Percentiles rank a stretch among this genome's conserved stretches.
Evolutionary conservation across 78 protist species (phyloP).

Genomic region (Paratrimastix pyriformis): DNA sequence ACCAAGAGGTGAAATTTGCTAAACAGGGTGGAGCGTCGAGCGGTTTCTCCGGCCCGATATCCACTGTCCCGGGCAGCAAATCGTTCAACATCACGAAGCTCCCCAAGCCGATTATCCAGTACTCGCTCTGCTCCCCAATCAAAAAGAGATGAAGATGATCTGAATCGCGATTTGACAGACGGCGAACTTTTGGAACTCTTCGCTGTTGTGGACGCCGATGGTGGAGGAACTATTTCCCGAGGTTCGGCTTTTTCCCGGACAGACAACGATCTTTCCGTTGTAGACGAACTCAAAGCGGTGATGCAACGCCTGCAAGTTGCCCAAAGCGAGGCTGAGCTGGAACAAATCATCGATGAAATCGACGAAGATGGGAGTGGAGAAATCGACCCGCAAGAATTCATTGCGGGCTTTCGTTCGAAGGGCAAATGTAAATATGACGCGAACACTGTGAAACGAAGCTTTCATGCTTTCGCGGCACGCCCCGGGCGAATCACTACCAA

Average conservation of each 20-base stretch:
- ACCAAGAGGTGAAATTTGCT: too few relatives aligned
- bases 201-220: slow-evolving; percentile 10
- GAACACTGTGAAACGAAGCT: too few relatives aligned
- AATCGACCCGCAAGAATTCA: slow-evolving; percentile 11
- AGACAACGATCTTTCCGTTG: not conserved
- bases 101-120: too few relatives aligned
- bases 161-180: not conserved
- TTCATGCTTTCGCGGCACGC: too few relatives aligned
- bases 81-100: too few relatives aligned
- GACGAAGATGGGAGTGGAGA: slow-evolving; percentile 20
- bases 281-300: slow-evolving; percentile 9
- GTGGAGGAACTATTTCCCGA: slow-evolving; percentile 4
- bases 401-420: not conserved
- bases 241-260: not conserved
- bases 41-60: too few relatives aligned
- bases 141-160: not conserved
- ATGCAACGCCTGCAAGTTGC: slow-evolving; percentile 21
- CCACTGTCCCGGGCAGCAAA: too few relatives aligned
- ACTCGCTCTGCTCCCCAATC: not conserved
- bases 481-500: too few relatives aligned
- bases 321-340: not conserved
- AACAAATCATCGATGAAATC: not conserved
- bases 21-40: too few relatives aligned
- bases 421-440: slow-evolving; percentile 8
- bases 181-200: not conserved